Evolutionary conservation across 208 protist species (phyloP), one percentile per base, ranked within the genome.

Genomic region (Acanthamoeba castellanii): DNA sequence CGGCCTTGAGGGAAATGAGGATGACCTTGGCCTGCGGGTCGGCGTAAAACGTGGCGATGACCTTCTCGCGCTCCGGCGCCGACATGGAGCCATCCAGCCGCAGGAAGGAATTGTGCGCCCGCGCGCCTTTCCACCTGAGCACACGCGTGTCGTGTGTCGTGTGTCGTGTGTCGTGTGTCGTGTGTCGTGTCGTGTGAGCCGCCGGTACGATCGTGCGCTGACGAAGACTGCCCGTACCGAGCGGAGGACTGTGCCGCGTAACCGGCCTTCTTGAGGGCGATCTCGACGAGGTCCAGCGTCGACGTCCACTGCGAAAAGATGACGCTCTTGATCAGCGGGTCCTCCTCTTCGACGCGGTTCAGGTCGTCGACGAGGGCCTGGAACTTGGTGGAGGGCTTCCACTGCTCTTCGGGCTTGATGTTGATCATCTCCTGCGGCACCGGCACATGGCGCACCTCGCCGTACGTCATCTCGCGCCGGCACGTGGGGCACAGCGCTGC

Each of bases 271-370:
- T 74, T 45, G 47, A 97, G 57, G 11, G 96, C 88, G 22, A 95
- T 92, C 61, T 97, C 97, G 20, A 97, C 61, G 6, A 97, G 32
- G 89, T 97, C 95, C 22, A 97, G 93, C 95, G 95, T 3, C 45
- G 30, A 4, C 3, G 96, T 97, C 97, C 97, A 98, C 88, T 98
- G 96, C 18, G 94, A 96, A 50, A 98, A 98, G 2, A 98, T 78
- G 7, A 98, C 93, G 59, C 68, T 92, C 90, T 98, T 98, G 13
- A 95, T 87, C n/a, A 88, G 25, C 45, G 94, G 89, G 14, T 95
- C 94, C 20, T 61, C 14, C 2, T 59, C 47, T 3, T 61, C 14
- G 25, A 87, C 27, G 50, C 4, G 3, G 11, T 18, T 7, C 16
- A 98, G 93, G 2, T 96, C 91, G 27, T 96, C 50, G 66, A 98